Evolutionary conservation across 2,329 filamentous ascomycete species (phyloP), one percentile per base, ranked within the genome.

Genomic region (Colletotrichum tamarilloi): DNA sequence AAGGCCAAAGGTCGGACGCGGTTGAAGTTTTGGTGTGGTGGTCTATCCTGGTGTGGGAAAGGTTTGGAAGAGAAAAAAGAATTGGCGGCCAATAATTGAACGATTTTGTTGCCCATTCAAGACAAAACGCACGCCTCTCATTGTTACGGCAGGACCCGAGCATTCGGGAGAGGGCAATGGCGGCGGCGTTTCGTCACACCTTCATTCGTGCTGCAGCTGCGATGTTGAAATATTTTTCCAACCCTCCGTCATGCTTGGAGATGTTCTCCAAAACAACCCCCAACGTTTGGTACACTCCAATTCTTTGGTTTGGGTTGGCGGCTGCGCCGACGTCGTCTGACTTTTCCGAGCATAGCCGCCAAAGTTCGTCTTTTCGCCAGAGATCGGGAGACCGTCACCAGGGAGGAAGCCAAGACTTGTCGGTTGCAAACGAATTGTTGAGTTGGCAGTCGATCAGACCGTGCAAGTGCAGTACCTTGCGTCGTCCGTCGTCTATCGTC

Each of bases 91-190:
- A 65, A 65, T 65, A 53, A 53, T 32, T 56, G 60, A 56, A n/a
- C 35, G 35, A 32, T 65, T 28, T 70, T 5, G 46, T 49, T 49
- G 53, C 70, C 46, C 46, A 46, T 73, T 60, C 55, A 58, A 30
- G 60, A 73, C 22, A 55, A 14, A 55, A 26, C 19, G 26, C 65
- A 56, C 26, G 67, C 35, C 60, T 42, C 38, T 55, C 22, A 30
- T 63, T 68, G 32, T 60, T 49, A 60, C 70, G 60, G 67, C 67
- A 73, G 70, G 67, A 73, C 64, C 70, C 70, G 67, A 73, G 38
- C 46, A 66, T 32, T 66, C 60, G 70, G 67, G 49, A 73, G 70
- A 62, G 67, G 49, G 55, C 38, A 70, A 52, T 70, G 70, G 46
- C 46, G 32, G 46, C 46, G 24, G 42, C 60, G 67, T 73, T 73